Percentiles rank a stretch among this genome's conserved stretches.
These are phyloP conservation scores for Globisporangium recalcitrans DNA, from an alignment of 352 stramenopile species.

Conservation along the genomic window DNA sequence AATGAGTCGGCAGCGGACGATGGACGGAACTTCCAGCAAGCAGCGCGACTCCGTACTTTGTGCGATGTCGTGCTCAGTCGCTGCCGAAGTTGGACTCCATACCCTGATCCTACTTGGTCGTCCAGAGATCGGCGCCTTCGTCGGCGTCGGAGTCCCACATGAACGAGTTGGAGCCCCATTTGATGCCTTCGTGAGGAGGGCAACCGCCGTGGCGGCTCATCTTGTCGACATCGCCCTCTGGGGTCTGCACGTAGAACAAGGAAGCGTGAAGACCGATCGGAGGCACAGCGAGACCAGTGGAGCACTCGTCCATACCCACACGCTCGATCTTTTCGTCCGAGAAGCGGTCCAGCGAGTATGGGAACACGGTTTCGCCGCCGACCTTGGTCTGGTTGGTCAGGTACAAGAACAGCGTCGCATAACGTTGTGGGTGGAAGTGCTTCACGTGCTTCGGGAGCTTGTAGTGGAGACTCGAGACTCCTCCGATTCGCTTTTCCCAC, in stretches of 20 bases:
- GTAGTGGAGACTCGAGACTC: slow-evolving; percentile 35
- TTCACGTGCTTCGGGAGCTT: slow-evolving; percentile 56
- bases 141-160: slow-evolving; percentile 84
- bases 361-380: slow-evolving; percentile 98
- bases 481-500: slow-evolving; percentile 54
- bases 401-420: slow-evolving; percentile 96
- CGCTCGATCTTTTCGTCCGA: slow-evolving; percentile 65
- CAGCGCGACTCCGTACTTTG: background rate
- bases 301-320: slow-evolving; percentile 80
- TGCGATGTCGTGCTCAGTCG: background rate
- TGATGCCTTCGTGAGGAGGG: slow-evolving; percentile 79
- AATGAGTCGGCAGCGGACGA: background rate
- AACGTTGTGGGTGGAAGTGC: slow-evolving; percentile 90
- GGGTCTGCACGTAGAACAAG: slow-evolving; percentile 83
- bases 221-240: slow-evolving; percentile 60
- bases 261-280: slow-evolving; percentile 65
- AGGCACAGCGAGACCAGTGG: slow-evolving; percentile 63
- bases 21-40: background rate
- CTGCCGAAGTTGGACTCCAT: background rate
- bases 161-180: slow-evolving; percentile 84
- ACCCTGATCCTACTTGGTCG: slow-evolving; percentile 45
- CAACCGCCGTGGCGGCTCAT: slow-evolving; percentile 83
- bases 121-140: slow-evolving; percentile 78
- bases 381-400: slow-evolving; percentile 93
- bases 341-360: slow-evolving; percentile 73